Evolutionary conservation across 805 yeast genomes (phyloP).

Genomic region (Maudiozyma bulderi): DNA sequence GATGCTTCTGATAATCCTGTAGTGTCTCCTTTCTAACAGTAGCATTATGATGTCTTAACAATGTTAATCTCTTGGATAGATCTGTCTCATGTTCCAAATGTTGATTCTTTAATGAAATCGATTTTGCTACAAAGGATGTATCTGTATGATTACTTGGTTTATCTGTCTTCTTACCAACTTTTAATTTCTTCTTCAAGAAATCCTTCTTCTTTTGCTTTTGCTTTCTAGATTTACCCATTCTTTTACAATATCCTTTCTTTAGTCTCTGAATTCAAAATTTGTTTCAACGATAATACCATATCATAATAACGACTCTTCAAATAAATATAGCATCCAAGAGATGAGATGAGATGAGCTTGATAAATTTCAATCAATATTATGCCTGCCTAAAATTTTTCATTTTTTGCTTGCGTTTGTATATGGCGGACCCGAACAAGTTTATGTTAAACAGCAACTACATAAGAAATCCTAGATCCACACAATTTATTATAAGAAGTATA

Average conservation of each 20-base stretch:
- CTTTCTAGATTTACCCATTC: conserved; percentile 29
- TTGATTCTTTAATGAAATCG: conserved; percentile 26
- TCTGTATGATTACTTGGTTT: conserved; percentile 72
- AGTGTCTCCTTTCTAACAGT: conserved; percentile 66
- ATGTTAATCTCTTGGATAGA: conserved; percentile 50
- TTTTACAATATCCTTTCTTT: too few relatives aligned
- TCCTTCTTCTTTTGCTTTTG: conserved; percentile 37
- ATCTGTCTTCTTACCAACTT: conserved; percentile 75
- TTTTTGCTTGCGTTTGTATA: too few relatives aligned
- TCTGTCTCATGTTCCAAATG: conserved; percentile 34
- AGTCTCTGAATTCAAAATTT: neutral
- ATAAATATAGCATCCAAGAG: neutral
- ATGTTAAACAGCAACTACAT: too few relatives aligned
- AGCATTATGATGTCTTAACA: conserved; percentile 65
- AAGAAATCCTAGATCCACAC: too few relatives aligned
- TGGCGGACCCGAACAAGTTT: too few relatives aligned
- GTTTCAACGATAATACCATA: conserved; percentile 1
- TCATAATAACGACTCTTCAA: neutral
- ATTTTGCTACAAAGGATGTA: conserved; percentile 70
- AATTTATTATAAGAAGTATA: too few relatives aligned
- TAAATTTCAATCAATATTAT: conserved; percentile 1
- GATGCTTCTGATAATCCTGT: conserved; percentile 38
- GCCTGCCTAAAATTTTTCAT: neutral
- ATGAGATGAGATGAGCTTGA: conserved; percentile 13
- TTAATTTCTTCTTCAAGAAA: conserved; percentile 57